Conservation (phyloP, 2,329 filamentous ascomycete genomes). For the Aspergillus pseudoviridinutans region DNA sequence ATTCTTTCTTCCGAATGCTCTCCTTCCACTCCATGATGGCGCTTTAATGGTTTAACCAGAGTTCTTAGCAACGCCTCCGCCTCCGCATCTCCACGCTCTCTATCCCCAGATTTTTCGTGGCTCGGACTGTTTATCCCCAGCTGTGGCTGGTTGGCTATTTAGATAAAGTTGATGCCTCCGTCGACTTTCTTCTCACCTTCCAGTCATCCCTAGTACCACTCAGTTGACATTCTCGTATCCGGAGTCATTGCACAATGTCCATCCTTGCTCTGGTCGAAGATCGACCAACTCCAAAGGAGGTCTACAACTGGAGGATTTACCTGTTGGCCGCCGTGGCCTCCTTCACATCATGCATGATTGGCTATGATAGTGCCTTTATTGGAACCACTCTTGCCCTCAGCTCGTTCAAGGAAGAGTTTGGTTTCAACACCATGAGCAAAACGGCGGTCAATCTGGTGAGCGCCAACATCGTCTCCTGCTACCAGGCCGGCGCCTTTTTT, state of each 20-base stretch:
- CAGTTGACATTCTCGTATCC: no score
- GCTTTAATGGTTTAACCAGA: neutral
- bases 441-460: conserved; percentile 56
- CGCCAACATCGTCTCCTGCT: conserved; percentile 74
- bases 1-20: no score
- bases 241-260: conserved; percentile 27
- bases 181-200: neutral
- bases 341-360: conserved; percentile 57
- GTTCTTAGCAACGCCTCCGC: neutral
- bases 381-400: conserved; percentile 69
- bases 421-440: conserved; percentile 50
- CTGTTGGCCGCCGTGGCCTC: conserved; percentile 52
- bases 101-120: conserved; percentile 13
- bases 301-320: conserved; percentile 60
- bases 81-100: neutral
- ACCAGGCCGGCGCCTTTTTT: conserved; percentile 81
- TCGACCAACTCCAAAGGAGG: conserved; percentile 52
- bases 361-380: conserved; percentile 71
- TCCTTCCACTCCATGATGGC: no score
- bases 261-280: conserved; percentile 41
- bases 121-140: neutral
- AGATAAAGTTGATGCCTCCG: conserved; percentile 4
- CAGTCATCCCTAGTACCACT: no score
- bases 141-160: conserved; percentile 16
- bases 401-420: conserved; percentile 67